Evolutionary conservation across 495 filamentous ascomycete species (phyloP), one percentile per base, ranked within the genome.

Genomic region (Daldinia grandis): DNA sequence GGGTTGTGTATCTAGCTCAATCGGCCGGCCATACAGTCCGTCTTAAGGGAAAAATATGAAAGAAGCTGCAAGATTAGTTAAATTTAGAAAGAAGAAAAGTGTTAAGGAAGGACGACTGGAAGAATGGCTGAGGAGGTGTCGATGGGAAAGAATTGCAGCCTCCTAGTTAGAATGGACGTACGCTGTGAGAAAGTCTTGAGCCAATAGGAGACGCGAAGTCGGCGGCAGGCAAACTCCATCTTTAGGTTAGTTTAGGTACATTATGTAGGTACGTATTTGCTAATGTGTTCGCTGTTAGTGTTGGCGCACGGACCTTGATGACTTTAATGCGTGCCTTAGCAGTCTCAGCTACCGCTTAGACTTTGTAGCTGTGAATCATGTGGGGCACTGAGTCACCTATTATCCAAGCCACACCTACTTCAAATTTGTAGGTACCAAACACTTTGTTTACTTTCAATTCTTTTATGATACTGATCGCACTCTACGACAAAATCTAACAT

Each of bases 161-260:
- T 71, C 62, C 72, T 64, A 25, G 33, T 30, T 56, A 10, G 44
- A 55, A 28, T 49, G 57, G 60, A 50, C 49, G 40, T 37, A 31
- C n/a, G 15, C 25, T 56, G 60, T 51, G 62, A 44, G 27, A 56
- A 64, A 63, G 65, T 15, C 31, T 59, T 58, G 37, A 57, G 31
- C 72, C 74, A 74, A 76, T 74, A 17, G 37, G 60, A 64, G 59
- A 72, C 69, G 69, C 69, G 69, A 64, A 56, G 27, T 40, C 33
- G 33, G 40, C 60, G 49, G 47, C 61, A 62, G 61, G 57, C 69
- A 68, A 68, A 68, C 64, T 57, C 56, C 58, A 51, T 44, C 12
- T 44, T 53, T 53, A 53, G 24, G 24, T 53, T 53, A 53, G 49
- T 30, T 14, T 56, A 51, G 17, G 49, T 51, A 51, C 49, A n/a